A percentile compares a stretch with the other conserved stretches of the same genome.
Conservation (phyloP, 1,284 basidiomycete genomes). For the Xerocomus cyaneibrunnescens region DNA sequence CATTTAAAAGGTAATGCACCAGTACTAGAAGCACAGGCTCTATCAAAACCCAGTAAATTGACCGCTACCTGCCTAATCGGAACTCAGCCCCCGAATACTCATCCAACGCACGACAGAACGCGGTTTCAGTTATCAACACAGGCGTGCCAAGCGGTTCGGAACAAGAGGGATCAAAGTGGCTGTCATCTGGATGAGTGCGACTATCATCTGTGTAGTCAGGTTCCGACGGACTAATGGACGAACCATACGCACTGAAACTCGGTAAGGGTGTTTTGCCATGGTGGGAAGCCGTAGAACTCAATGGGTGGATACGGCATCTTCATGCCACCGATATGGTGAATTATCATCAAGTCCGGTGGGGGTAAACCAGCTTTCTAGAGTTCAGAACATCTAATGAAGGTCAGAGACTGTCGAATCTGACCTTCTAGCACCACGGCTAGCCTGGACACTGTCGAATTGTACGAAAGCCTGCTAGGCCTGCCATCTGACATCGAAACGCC, state of each 20-base stretch:
- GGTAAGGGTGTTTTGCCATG: slow-evolving; percentile 74
- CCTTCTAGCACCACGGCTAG: slow-evolving; percentile 60
- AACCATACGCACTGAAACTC: slow-evolving; percentile 63
- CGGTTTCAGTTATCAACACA: slow-evolving; percentile 46
- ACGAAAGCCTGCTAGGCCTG: slow-evolving; percentile 15
- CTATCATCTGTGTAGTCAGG: slow-evolving; percentile 18
- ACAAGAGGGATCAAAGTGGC: not conserved
- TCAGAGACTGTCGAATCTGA: slow-evolving; percentile 27
- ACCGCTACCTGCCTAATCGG: slow-evolving; percentile 63
- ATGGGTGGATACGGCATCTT: slow-evolving; percentile 43
- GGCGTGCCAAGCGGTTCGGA: not conserved
- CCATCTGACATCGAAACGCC: slow-evolving; percentile 2
- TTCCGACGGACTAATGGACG: not conserved
- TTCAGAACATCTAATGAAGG: slow-evolving; percentile 8
- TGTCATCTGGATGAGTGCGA: slow-evolving; percentile 25
- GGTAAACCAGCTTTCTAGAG: slow-evolving; percentile 48
- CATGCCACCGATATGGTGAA: slow-evolving; percentile 53
- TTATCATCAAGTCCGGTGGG: slow-evolving; percentile 72
- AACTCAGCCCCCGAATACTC: slow-evolving; percentile 69
- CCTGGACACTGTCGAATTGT: slow-evolving; percentile 43
- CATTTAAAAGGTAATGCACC: not conserved
- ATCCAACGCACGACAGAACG: slow-evolving; percentile 67
- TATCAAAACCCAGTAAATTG: slow-evolving; percentile 3
- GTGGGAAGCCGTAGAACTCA: slow-evolving; percentile 72
- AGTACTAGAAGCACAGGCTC: not conserved